Percentiles rank a stretch among this genome's conserved stretches.
Conservation (phyloP, 352 stramenopile genomes). For the Blastocystis sp. region DNA sequence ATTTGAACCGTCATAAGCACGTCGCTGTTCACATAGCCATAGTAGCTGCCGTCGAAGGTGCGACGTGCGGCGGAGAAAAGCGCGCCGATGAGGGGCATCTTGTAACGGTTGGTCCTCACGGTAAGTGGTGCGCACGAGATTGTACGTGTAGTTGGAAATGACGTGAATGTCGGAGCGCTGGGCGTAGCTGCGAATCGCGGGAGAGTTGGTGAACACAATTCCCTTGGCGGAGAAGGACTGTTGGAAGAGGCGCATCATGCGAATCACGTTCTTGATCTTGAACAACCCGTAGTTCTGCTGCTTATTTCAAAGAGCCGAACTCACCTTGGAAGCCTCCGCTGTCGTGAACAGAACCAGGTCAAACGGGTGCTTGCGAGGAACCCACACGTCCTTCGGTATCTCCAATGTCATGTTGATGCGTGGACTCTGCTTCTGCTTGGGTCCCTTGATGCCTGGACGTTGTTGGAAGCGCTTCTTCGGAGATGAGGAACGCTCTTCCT, state of each 20-base stretch:
- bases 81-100: conserved; percentile 6
- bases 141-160: neutral
- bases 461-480: neutral
- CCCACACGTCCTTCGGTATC: neutral
- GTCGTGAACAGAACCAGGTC: conserved; percentile 59
- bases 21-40: conserved; percentile 64
- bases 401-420: neutral
- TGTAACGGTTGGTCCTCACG: neutral
- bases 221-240: neutral
- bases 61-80: neutral
- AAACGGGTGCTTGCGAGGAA: neutral
- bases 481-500: neutral
- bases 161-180: neutral
- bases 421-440: conserved; percentile 23
- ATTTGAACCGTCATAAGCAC: conserved; percentile 31
- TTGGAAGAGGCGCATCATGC: conserved; percentile 49
- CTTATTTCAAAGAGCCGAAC: neutral
- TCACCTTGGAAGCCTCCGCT: neutral
- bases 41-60: conserved; percentile 3
- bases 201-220: conserved; percentile 32
- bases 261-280: conserved; percentile 25
- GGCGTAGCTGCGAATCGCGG: neutral
- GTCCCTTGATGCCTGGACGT: neutral
- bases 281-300: conserved; percentile 1
- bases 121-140: neutral